Evolutionary conservation across 108 stramenopile genomes (phyloP).

Genomic region (Stephanodiscus minutulus): DNA sequence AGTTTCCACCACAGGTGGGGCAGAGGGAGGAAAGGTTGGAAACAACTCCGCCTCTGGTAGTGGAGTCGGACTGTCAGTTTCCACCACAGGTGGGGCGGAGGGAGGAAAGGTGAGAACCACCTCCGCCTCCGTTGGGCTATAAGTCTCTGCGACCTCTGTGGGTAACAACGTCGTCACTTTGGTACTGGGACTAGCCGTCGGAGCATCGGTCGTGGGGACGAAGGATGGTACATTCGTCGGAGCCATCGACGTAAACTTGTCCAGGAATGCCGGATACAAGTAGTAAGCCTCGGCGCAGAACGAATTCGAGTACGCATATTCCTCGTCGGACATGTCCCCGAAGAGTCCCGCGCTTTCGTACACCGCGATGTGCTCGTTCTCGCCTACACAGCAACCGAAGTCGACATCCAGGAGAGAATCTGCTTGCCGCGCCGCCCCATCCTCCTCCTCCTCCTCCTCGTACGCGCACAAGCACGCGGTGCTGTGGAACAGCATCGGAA

Average conservation of each 20-base stretch:
- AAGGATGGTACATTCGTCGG: too few relatives aligned
- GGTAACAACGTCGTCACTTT: background rate
- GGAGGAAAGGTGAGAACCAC: too few relatives aligned
- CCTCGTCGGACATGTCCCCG: conserved; percentile 4
- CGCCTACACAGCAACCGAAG: conserved; percentile 13
- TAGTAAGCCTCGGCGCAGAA: conserved; percentile 25
- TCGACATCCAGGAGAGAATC: background rate
- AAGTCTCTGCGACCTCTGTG: background rate
- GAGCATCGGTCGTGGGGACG: background rate
- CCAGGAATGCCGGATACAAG: conserved; percentile 8
- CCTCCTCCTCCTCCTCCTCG: background rate
- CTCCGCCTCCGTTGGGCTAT: background rate
- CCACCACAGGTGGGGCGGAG: background rate
- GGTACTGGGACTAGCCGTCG: background rate
- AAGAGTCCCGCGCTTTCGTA: background rate
- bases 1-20: background rate
- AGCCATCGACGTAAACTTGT: background rate
- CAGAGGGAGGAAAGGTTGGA: background rate
- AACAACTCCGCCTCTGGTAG: background rate
- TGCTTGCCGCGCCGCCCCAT: background rate
- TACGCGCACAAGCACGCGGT: conserved; percentile 27
- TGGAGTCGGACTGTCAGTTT: background rate
- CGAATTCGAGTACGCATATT: conserved; percentile 11
- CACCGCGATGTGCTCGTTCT: conserved; percentile 17
- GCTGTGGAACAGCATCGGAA: conserved; percentile 27